phyloP scores from a whole-genome alignment of 2,329 filamentous ascomycete species.

The Penicillium sp. region DNA sequence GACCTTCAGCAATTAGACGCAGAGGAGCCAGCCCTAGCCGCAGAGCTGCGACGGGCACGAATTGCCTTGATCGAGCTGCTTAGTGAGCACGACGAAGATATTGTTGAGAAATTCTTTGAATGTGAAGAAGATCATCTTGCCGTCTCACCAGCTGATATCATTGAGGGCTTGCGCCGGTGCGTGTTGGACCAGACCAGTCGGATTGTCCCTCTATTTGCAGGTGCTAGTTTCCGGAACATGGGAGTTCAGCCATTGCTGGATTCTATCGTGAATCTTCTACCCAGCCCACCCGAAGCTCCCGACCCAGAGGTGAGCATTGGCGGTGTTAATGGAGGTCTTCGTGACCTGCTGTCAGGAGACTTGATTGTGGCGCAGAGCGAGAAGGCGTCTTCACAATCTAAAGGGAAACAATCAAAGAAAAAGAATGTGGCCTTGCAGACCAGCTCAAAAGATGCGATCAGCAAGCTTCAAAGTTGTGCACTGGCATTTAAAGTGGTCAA shows the following conservation, averaged over 20 bases:
- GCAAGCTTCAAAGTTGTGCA: conserved; percentile 67
- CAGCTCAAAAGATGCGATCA: conserved; percentile 45
- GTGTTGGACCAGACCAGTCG: conserved; percentile 64
- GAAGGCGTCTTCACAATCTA: conserved; percentile 31
- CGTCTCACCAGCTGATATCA: conserved; percentile 65
- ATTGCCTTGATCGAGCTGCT: conserved; percentile 76
- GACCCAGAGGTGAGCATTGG: conserved; percentile 74
- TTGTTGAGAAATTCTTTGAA: conserved; percentile 82
- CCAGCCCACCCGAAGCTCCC: conserved; percentile 75
- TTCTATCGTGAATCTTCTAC: conserved; percentile 81
- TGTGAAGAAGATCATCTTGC: conserved; percentile 68
- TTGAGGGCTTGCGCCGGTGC: conserved; percentile 69
- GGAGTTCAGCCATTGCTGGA: conserved; percentile 90
- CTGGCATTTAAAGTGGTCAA: conserved; percentile 91
- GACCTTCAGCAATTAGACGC: conserved; percentile 54
- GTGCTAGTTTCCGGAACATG: conserved; percentile 89
- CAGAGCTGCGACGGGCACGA: conserved; percentile 73
- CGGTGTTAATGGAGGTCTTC: conserved; percentile 53
- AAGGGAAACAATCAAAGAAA: conserved; percentile 40
- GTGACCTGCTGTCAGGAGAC: conserved; percentile 49
- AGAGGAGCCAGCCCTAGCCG: conserved; percentile 51
- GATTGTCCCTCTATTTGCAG: conserved; percentile 84
- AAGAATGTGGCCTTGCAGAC: conserved; percentile 45
- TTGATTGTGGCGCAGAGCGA: conserved; percentile 39
- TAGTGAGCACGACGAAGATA: conserved; percentile 81